Conservation (phyloP, 1,284 basidiomycete genomes). For the Puccinia novopanici region DNA sequence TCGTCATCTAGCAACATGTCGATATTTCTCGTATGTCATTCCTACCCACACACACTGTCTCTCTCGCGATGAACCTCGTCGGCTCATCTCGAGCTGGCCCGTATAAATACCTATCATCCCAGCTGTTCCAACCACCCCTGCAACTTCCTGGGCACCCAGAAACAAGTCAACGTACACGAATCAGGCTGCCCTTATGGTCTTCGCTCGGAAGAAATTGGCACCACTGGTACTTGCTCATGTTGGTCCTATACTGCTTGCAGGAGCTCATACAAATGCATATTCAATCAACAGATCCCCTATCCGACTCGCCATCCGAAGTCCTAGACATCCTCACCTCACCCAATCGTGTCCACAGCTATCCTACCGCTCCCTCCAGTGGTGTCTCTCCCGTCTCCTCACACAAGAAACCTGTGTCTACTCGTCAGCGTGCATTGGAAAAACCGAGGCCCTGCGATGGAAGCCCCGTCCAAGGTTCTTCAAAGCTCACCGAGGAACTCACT, state of each 20-base stretch:
- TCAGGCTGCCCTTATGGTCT: slow-evolving; percentile 33
- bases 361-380: slow-evolving; percentile 26
- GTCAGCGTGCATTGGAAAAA: neutral
- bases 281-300: slow-evolving; percentile 34
- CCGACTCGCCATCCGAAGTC: slow-evolving; percentile 29
- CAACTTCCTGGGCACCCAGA: slow-evolving; percentile 7
- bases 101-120: neutral
- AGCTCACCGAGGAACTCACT: neutral
- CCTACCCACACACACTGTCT: neutral
- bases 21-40: slow-evolving; percentile 38
- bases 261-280: too few species aligned
- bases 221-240: neutral
- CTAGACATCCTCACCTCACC: slow-evolving; percentile 40
- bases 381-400: neutral
- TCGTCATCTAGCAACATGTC: slow-evolving; percentile 3
- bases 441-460: neutral
- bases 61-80: too few species aligned
- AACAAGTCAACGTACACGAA: slow-evolving; percentile 12
- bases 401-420: neutral
- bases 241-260: too few species aligned
- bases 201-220: slow-evolving; percentile 35
- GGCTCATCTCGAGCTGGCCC: too few species aligned
- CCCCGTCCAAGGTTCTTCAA: slow-evolving; percentile 6
- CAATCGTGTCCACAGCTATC: slow-evolving; percentile 15
- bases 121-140: slow-evolving; percentile 25